Evolutionary conservation across 2,329 filamentous ascomycete species (phyloP).

Genomic region (Myriosclerotinia duriaeana): DNA sequence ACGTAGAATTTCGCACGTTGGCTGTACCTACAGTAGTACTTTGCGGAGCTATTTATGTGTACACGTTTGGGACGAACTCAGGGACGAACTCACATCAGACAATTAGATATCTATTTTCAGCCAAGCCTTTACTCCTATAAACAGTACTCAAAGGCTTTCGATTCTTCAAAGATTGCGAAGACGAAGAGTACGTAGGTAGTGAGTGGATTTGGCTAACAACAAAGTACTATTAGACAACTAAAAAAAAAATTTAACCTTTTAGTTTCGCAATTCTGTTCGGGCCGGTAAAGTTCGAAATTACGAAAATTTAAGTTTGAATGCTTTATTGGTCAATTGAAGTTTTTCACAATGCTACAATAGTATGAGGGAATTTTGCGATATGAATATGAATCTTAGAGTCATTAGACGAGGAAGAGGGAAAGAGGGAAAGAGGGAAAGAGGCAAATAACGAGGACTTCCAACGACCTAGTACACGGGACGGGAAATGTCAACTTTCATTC

Average conservation of each 20-base stretch:
- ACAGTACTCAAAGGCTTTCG: neutral
- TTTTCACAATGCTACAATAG: too few relatives aligned
- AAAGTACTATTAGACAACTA: too few relatives aligned
- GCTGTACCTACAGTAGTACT: neutral
- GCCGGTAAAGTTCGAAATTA: neutral
- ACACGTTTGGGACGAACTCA: neutral
- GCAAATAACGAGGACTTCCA: neutral
- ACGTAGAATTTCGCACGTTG: constrained; percentile 10
- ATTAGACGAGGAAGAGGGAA: neutral
- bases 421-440: too few relatives aligned
- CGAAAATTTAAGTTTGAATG: neutral
- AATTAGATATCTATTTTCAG: neutral
- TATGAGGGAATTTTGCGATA: neutral
- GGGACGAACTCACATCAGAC: neutral
- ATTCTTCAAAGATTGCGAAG: neutral
- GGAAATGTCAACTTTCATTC: neutral
- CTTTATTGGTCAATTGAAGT: neutral
- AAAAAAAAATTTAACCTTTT: too few relatives aligned
- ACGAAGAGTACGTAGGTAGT: too few relatives aligned
- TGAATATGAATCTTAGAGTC: too few relatives aligned
- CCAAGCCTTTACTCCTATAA: neutral
- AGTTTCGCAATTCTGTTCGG: neutral
- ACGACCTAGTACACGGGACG: neutral
- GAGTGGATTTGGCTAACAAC: neutral
- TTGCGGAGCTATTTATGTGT: neutral